Evolutionary conservation across 179 eudicot genomes (phyloP), one percentile per base, ranked within the genome.

Genomic region (Spinacia oleracea): DNA sequence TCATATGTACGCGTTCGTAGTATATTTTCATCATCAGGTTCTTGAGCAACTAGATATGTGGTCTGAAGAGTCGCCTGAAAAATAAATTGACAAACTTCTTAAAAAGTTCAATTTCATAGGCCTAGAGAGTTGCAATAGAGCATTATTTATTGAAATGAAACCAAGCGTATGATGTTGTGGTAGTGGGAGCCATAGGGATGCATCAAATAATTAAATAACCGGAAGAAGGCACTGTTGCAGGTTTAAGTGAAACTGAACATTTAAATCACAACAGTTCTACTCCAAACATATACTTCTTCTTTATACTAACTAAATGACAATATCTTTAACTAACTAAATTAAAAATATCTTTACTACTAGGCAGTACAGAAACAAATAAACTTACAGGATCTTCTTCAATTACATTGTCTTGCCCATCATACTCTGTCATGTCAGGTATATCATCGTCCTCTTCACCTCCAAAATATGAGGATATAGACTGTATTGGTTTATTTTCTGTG

Each of bases 1-100:
- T 96, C 99, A 88, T 96, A 96, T 70, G 99, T 93, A 73, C 98
- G 92, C 35, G 99, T 93, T 71, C 97, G 82, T 40, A 96, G 84
- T 77, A 96, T 96, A 82, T 96, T 93, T 83, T 93, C 99, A 76
- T 93, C 98, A 81, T 96, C 98, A 76, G 99, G 98, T 85, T 96
- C 99, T 80, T 96, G 89, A 80, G 98, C 98, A 74, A 91, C 93
- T 21, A 96, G 89, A 84, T 93, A 96, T 50, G 91, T 83, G 38
- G 91, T 76, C 83, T 88, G 91, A 72, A 93, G 95, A 18, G 93
- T 91, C 75, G 98, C 94, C 99, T 96, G 93, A 53, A 20, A 20
- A 53, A 53, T 5, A 20, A 53, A 51, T 14, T 20, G 20, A 53
- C 5, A 53, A 53, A 20, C 1, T 55, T 20, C 14, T 31, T 45